phyloP scores from a whole-genome alignment of 2,329 filamentous ascomycete genomes.

The Fusarium hostae region DNA sequence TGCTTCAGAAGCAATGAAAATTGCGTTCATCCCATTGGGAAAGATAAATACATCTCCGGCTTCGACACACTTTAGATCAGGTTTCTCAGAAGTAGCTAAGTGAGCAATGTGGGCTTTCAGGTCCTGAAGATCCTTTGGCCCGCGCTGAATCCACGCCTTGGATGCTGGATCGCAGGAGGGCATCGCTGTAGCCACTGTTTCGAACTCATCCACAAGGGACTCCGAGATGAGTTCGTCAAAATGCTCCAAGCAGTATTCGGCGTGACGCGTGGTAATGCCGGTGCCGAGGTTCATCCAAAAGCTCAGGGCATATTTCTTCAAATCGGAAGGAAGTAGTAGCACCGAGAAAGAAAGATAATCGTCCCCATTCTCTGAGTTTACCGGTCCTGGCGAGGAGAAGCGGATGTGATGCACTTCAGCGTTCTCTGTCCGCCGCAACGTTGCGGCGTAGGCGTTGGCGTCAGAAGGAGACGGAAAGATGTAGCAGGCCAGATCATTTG shows the following conservation, averaged over 20 bases:
- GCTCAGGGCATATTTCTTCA: rapidly evolving
- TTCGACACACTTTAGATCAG: neutral
- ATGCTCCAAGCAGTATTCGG: neutral
- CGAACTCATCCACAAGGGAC: neutral
- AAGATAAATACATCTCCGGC: neutral
- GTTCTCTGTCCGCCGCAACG: neutral
- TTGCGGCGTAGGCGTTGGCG: neutral
- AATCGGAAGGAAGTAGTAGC: neutral
- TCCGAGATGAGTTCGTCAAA: neutral
- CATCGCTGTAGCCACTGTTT: neutral
- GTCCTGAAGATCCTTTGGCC: neutral
- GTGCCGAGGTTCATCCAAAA: neutral
- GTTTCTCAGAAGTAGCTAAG: neutral
- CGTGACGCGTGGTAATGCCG: neutral
- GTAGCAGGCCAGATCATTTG: neutral
- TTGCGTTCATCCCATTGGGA: neutral
- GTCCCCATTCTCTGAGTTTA: neutral
- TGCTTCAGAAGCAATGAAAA: neutral
- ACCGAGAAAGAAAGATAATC: neutral
- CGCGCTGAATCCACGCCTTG: neutral
- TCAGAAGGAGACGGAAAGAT: neutral
- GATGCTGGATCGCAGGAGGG: neutral
- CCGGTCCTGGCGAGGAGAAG: neutral
- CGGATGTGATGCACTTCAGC: neutral
- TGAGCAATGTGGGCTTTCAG: neutral